These are phyloP conservation scores for Melampsora larici-populina DNA, from an alignment of 1,284 basidiomycete genomes.

Conservation along the genomic window DNA sequence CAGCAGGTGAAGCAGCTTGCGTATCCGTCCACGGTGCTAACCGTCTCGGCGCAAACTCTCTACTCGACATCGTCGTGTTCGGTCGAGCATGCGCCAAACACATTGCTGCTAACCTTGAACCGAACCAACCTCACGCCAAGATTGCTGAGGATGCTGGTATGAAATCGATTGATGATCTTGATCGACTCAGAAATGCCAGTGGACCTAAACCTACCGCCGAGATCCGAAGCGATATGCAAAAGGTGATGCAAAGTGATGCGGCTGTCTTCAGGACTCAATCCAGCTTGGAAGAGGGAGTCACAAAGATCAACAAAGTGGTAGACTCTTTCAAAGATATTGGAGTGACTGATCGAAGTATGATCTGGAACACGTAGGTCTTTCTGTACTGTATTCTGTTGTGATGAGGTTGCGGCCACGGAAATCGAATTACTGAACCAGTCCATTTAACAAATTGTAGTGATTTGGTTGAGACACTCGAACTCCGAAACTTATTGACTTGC, in stretches of 20 bases:
- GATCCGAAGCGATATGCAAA: constrained; percentile 93
- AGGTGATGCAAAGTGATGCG: constrained; percentile 75
- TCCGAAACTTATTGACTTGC: constrained; percentile 90
- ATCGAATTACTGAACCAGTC: background rate
- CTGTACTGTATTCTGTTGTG: background rate
- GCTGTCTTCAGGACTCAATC: constrained; percentile 72
- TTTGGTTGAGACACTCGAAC: constrained; percentile 92
- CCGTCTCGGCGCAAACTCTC: constrained; percentile 97
- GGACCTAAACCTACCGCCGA: constrained; percentile 83
- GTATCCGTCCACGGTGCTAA: constrained; percentile 99
- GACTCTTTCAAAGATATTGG: constrained; percentile 83
- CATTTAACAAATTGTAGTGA: constrained; percentile 62
- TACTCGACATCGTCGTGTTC: constrained; percentile 98
- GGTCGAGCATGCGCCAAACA: constrained; percentile 98
- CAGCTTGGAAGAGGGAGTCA: constrained; percentile 85
- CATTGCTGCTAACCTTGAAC: constrained; percentile 84
- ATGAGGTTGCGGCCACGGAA: background rate
- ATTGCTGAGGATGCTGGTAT: constrained; percentile 85
- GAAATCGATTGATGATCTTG: constrained; percentile 80
- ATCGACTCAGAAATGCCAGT: constrained; percentile 75
- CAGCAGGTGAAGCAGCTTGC: constrained; percentile 97
- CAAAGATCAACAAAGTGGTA: constrained; percentile 80
- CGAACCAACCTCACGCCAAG: constrained; percentile 85
- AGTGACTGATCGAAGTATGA: constrained; percentile 96
- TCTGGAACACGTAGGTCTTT: constrained; percentile 87